Base-by-base conservation (phyloP, 306 rosid genomes). In the Prunus mira region DNA sequence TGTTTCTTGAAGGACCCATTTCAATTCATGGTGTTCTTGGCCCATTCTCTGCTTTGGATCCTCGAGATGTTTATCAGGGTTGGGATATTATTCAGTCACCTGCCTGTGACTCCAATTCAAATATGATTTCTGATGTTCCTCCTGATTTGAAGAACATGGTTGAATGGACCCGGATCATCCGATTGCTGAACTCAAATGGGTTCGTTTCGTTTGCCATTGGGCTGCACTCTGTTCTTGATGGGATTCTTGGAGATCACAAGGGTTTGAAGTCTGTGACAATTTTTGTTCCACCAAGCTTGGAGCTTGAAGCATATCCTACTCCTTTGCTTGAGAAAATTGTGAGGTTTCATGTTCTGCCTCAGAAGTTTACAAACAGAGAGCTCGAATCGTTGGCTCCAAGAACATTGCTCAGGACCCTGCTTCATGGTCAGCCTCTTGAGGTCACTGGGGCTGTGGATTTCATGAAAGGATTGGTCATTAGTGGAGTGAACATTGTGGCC, bases 271-370 rank as follows among this genome's bases (percentile, higher is more conserved):
- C 86, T 1, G 81, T 50, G 1, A 93, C 98, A 2, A 68, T 93
- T 12, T 93, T 91, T 49, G 93, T 88, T 54, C 98, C 98, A 22
- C 91, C 86, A 11, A 88, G 83, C 71, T 76, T 89, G 66, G 61
- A 69, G 10, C 22, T 87, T 2, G 62, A 85, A 0, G 80, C 83
- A 22, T 81, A 72, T 73, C 84, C 91, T 68, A 74, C 81, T 0
- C 49, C 69, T 12, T 56, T 84, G 68, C 88, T 91, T 72, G 77
- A 83, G 58, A 85, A 81, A 72, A 74, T 83, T 3, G 93, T 93
- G 84, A 86, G 91, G 83, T 52, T 91, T 62, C 98, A 93, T 38
- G 81, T 93, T 3, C 81, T 93, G 54, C 91, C 97, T n/a, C 86
- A 77, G 76, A 89, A 83, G 83, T 61, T 83, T 3, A 78, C 83